phyloP scores from a whole-genome alignment of 352 stramenopile genomes.

The Globisporangium nagaii region DNA sequence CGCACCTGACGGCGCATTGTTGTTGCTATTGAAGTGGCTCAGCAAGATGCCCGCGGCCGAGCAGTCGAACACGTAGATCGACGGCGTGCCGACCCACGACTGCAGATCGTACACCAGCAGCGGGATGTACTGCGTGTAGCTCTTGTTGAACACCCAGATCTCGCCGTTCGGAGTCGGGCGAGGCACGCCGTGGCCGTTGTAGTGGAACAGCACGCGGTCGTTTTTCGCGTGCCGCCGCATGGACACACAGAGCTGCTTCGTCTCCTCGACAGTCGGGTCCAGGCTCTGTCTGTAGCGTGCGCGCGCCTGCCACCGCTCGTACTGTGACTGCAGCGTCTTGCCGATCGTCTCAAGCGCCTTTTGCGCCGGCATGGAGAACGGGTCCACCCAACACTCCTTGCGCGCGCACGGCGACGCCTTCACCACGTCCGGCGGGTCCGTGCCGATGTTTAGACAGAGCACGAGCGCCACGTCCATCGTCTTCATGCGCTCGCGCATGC shows the following conservation, averaged over 20 bases:
- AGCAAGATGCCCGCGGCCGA: conserved; percentile 94
- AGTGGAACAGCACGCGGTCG: conserved; percentile 98
- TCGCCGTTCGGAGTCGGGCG: conserved; percentile 96
- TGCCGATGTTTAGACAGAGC: conserved; percentile 97
- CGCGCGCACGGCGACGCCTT: conserved; percentile 95
- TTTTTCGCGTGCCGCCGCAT: conserved; percentile 90
- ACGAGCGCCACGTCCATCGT: conserved; percentile 94
- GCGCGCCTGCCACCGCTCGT: conserved; percentile 93
- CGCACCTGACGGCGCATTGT: conserved; percentile 8
- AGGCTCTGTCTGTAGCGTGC: conserved; percentile 93
- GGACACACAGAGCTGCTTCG: conserved; percentile 90
- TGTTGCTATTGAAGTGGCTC: conserved; percentile 81
- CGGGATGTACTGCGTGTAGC: conserved; percentile 99
- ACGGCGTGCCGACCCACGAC: conserved; percentile 90
- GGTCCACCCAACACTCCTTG: conserved; percentile 99
- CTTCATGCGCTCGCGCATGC: conserved; percentile 87
- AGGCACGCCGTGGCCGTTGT: conserved; percentile 99
- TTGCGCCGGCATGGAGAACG: conserved; percentile 89
- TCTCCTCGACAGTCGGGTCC: conserved; percentile 97
- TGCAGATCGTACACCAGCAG: conserved; percentile 95
- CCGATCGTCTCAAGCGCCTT: conserved; percentile 97
- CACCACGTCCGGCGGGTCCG: conserved; percentile 96
- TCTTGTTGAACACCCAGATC: conserved; percentile 99
- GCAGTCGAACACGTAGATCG: conserved; percentile 99
- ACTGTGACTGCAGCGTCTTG: conserved; percentile 92